Base-by-base conservation (phyloP, 2,329 filamentous ascomycete genomes). In the Neonectria faginata region DNA sequence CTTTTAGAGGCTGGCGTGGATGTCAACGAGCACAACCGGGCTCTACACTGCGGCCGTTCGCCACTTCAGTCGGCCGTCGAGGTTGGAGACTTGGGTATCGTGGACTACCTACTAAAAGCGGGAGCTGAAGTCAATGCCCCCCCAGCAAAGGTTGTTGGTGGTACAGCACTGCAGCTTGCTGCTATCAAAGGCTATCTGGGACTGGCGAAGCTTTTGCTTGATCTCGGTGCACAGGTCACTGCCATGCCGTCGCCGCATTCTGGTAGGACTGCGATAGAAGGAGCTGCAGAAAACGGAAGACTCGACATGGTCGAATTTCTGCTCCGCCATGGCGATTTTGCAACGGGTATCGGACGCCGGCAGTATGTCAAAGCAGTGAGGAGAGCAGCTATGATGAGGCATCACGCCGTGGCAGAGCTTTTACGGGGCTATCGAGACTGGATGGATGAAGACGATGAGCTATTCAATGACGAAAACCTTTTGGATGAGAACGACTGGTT, bases 221-320 rank as follows among this genome's bases (percentile, higher is more conserved):
- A 55, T 10, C 53, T 36, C 29, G 61, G 53, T 11, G 64, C 64
- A 0, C 8, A 64, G 1, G 33, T 61, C 0, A 36, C 54, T 31
- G 53, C 61, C 3, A 27, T 12, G 10, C 25, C 52, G 3, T 48
- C 53, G 0, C 5, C 3, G 4, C 1, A 0, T 0, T 0, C 3
- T 2, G 57, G 64, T 0, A 44, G 48, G 31, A 58, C 48, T 1
- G 57, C 61, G 0, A 10, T 66, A 4, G 61, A 64, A 47, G 57
- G 53, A 5, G 64, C 64, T 22, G 48, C 61, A 11, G 57, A 64
- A 16, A 8, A 2, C 3, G 61, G 53, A 5, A 39, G 64, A 16
- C 36, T 66, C 4, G 57, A 61, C 0, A 64, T 56, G 53, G 2
- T 61, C 3, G 3, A 66, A 7, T 33, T 64, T 6, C 22, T 64